Conservation (phyloP, 148 eudicot genomes). For the Polygonum aviculare region DNA sequence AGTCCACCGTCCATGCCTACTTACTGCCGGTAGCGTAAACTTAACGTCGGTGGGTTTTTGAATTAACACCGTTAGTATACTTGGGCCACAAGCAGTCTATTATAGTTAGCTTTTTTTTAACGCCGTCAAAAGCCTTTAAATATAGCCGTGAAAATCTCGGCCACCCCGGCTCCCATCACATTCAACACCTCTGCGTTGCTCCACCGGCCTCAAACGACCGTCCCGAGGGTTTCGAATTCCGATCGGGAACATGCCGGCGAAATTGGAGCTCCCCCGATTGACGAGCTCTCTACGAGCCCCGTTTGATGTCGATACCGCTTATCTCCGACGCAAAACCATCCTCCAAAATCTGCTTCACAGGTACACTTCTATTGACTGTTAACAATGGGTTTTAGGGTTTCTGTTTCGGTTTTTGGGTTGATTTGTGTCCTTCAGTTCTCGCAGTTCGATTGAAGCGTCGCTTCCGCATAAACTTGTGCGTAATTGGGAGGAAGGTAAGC, state of each 20-base stretch:
- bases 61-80: too few relatives aligned
- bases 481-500: slow-evolving; percentile 57
- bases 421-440: slow-evolving; percentile 24
- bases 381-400: background rate
- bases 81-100: too few relatives aligned
- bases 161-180: too few relatives aligned
- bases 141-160: too few relatives aligned
- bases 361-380: slow-evolving; percentile 17
- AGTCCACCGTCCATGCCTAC: too few relatives aligned
- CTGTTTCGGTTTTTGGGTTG: background rate
- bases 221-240: background rate
- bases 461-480: slow-evolving; percentile 59
- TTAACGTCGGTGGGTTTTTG: too few relatives aligned
- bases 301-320: slow-evolving; percentile 83
- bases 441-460: slow-evolving; percentile 48
- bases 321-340: slow-evolving; percentile 66
- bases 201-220: too few relatives aligned
- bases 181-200: too few relatives aligned
- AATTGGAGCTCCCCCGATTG: slow-evolving; percentile 71
- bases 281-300: slow-evolving; percentile 79
- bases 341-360: slow-evolving; percentile 47
- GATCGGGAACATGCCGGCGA: slow-evolving; percentile 1
- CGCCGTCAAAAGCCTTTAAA: too few relatives aligned
- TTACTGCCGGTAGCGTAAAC: too few relatives aligned
- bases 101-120: too few relatives aligned